Percentiles rank a stretch among this genome's conserved stretches.
Conservation (phyloP, 805 yeast species). For the Lipomyces yamadae region DNA sequence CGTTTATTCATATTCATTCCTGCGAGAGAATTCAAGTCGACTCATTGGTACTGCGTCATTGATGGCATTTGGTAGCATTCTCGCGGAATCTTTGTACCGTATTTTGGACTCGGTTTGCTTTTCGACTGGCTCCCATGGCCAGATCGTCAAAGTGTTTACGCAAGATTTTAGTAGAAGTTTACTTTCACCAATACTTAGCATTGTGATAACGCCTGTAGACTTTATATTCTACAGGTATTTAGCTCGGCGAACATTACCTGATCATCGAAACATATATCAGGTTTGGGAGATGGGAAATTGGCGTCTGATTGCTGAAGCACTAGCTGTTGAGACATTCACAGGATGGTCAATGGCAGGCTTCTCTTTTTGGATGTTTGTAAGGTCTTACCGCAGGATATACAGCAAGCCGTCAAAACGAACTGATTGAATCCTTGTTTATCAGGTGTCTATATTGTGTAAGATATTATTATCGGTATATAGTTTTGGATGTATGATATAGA, state of each 20-base stretch:
- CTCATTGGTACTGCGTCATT: neutral
- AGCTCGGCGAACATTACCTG: neutral
- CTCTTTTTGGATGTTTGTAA: neutral
- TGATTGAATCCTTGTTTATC: neutral
- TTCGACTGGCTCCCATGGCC: neutral
- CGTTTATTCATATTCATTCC: neutral
- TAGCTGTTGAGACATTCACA: slow-evolving; percentile 6
- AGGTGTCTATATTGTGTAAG: neutral
- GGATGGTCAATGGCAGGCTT: slow-evolving; percentile 6
- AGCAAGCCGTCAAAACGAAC: neutral
- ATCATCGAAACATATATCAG: slow-evolving; percentile 4
- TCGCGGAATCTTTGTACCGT: neutral
- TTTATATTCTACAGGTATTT: neutral
- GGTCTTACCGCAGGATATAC: neutral
- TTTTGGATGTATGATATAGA: neutral
- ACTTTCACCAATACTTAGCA: neutral
- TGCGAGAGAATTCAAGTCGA: neutral
- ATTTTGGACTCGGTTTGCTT: neutral
- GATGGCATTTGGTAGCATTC: neutral
- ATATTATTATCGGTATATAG: neutral
- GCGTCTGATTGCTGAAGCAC: slow-evolving; percentile 4
- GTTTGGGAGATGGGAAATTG: slow-evolving; percentile 17
- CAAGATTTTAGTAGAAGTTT: neutral
- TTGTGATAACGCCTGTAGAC: neutral
- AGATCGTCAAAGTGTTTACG: neutral